Percentiles rank a stretch among this genome's conserved stretches.
Conservation (phyloP, 164 flowering plant species). For the Taxillus chinensis region DNA sequence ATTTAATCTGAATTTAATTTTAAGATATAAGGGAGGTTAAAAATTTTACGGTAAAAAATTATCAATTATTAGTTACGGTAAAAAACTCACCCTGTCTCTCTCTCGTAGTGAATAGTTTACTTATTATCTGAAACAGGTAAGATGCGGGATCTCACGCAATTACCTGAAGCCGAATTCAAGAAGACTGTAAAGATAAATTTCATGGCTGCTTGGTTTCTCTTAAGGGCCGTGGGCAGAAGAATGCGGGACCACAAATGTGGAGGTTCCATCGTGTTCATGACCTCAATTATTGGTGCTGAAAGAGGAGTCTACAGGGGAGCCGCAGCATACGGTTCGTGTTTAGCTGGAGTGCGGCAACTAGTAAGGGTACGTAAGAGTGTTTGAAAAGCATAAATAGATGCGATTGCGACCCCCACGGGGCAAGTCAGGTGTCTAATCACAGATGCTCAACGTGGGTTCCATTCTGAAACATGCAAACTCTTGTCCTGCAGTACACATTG, state of each 20-base stretch:
- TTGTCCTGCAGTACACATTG: too few species aligned
- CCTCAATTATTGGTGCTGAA: conserved; percentile 65
- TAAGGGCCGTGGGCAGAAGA: conserved; percentile 58
- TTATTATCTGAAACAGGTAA: conserved; percentile 41
- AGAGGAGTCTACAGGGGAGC: conserved; percentile 88
- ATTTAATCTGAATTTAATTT: too few species aligned
- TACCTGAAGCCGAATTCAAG: conserved; percentile 58
- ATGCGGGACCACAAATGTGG: conserved; percentile 62
- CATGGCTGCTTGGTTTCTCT: conserved; percentile 71
- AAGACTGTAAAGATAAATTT: conserved; percentile 62
- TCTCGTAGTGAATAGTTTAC: too few species aligned
- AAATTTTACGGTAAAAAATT: too few species aligned
- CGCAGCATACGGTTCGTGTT: conserved; percentile 76
- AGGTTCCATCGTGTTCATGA: conserved; percentile 75
- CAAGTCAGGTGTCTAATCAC: too few species aligned
- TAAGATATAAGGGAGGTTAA: too few species aligned
- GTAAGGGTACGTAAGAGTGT: conserved; percentile 48
- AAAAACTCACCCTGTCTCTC: too few species aligned
- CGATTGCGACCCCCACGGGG: too few species aligned
- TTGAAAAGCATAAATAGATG: too few species aligned
- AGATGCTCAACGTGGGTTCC: too few species aligned
- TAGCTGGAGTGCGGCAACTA: conserved; percentile 71
- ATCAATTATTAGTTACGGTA: too few species aligned
- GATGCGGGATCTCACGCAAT: conserved; percentile 48
- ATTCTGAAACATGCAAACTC: too few species aligned